Base-by-base conservation (phyloP, 2,329 filamentous ascomycete species). In the Neopestalotiopsis sp. region DNA sequence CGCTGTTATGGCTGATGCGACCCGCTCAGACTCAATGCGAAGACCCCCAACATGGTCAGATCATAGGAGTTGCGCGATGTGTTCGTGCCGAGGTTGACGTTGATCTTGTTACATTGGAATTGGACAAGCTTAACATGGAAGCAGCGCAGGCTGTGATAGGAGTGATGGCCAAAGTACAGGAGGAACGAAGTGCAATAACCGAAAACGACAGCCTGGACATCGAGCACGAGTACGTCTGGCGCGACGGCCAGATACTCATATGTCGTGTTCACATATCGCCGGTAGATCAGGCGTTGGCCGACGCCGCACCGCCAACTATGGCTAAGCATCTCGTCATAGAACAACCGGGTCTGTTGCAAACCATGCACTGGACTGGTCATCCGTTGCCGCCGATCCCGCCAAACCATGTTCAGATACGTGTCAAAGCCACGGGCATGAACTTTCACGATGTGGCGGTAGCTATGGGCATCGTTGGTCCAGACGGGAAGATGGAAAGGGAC, bases 361-460 rank as follows among this genome's bases (percentile, higher is more conserved):
- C 64, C 13, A 32, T 66, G 45, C 13, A 24, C n/a, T 66, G 49
- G 64, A 38, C 64, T 12, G 53, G 53, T 14, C 62, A 65, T 12
- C 40, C 34, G n/a, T 6, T 65, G 5, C 62, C 62, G 28, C 38
- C 40, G 13, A 40, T 65, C n/a, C 38, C 10, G n/a, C 24, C 24
- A 24, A 24, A 40, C 13, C 13, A 58, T 20, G 53, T 66, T 7
- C 64, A 58, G 13, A 40, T 66, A 17, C 20, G 32, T 6, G 32
- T 66, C 28, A 66, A 58, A 32, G 64, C 28, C 6, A 24, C 53
- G 5, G 45, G 64, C 4, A 24, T 66, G 24, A 66, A 66, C 53
- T 66, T 66, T 30, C 45, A 66, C 24, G 45, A 66, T 30, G 53
- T 59, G 45, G 45, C 28, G 7, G 64, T 57, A 9, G 45, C 64